Percentiles rank a stretch among this genome's conserved stretches.
Conservation (phyloP, 306 rosid genomes). For the Acmispon strigosus region DNA sequence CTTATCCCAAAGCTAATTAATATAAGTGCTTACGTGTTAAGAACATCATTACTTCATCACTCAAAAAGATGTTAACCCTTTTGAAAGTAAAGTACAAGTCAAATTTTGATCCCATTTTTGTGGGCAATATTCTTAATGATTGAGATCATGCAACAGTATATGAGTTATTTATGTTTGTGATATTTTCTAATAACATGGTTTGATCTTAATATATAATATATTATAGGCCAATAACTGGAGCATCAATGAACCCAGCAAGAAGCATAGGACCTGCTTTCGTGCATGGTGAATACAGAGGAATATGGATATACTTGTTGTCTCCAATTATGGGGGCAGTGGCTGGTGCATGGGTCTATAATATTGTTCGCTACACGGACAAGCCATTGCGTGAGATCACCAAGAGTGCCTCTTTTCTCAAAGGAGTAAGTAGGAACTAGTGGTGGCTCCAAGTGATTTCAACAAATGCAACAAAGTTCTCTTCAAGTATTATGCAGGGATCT, state of each 20-base stretch:
- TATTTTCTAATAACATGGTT: not conserved
- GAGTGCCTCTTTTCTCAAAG: constrained; percentile 49
- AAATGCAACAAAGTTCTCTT: not conserved
- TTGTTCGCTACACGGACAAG: constrained; percentile 51
- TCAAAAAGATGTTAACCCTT: not conserved
- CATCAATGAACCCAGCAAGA: constrained; percentile 96
- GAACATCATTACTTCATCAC: not conserved
- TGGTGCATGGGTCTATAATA: constrained; percentile 66
- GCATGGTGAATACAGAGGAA: constrained; percentile 26
- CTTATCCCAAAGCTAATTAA: not conserved
- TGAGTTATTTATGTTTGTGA: not conserved
- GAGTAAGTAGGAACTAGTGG: not conserved
- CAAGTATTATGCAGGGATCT: not conserved
- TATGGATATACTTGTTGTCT: constrained; percentile 58
- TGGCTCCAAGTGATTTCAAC: not conserved
- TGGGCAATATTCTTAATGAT: not conserved
- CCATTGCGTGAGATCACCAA: constrained; percentile 59
- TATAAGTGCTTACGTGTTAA: not conserved
- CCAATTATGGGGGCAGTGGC: constrained; percentile 54
- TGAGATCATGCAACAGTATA: not conserved
- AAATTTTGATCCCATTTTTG: not conserved
- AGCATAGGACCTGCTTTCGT: constrained; percentile 77
- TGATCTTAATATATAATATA: too few species aligned
- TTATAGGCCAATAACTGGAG: constrained; percentile 76
- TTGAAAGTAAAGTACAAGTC: constrained; percentile 2